phyloP scores from a whole-genome alignment of 805 yeast species.

The Zygoascus tannicola region DNA sequence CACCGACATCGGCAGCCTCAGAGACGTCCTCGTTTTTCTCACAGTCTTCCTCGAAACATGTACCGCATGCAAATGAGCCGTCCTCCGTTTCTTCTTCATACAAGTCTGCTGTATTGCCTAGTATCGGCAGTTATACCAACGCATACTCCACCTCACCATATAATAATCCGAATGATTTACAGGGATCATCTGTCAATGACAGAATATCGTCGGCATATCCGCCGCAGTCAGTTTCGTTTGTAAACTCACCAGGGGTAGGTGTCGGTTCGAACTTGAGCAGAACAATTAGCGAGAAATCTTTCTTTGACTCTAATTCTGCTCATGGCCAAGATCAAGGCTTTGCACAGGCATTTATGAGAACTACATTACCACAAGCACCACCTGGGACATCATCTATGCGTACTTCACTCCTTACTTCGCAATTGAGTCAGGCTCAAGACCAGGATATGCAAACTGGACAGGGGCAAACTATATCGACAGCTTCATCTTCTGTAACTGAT shows the following conservation, averaged over 20 bases:
- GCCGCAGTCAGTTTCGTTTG: constrained; percentile 2
- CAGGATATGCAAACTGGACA: background rate
- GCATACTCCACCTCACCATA: constrained; percentile 6
- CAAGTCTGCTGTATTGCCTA: constrained; percentile 18
- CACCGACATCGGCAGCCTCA: constrained; percentile 5
- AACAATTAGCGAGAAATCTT: constrained; percentile 1
- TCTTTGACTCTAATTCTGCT: background rate
- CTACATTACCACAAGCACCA: background rate
- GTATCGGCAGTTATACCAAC: constrained; percentile 3
- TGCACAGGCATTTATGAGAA: background rate
- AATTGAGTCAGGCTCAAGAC: constrained; percentile 18
- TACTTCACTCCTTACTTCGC: constrained; percentile 28
- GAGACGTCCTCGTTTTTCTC: constrained; percentile 21
- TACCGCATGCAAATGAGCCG: constrained; percentile 24
- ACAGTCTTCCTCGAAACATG: constrained; percentile 20
- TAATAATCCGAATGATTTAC: background rate
- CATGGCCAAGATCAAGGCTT: constrained; percentile 3
- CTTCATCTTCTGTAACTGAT: background rate
- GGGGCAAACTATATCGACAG: background rate
- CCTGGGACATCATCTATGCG: constrained; percentile 7
- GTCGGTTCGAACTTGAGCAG: constrained; percentile 3
- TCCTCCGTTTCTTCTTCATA: constrained; percentile 21
- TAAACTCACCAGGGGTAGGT: constrained; percentile 1
- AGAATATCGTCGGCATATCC: constrained; percentile 1
- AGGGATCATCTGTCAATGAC: background rate